Conservation (phyloP, 441 rosid species). For the Lepidium campestre region DNA sequence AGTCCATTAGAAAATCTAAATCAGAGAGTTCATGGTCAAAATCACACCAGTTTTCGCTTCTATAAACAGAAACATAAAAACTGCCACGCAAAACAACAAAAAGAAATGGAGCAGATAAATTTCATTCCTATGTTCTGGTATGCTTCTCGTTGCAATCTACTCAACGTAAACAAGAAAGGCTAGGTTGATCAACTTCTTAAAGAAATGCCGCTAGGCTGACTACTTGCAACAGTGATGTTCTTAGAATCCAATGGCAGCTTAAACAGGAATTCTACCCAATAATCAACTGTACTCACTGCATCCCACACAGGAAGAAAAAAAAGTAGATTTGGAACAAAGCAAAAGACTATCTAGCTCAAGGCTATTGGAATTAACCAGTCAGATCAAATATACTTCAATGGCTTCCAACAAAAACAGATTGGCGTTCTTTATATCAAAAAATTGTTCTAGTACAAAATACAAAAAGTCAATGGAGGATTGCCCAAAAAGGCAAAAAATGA, state of each 20-base stretch:
- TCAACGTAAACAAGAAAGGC: background rate
- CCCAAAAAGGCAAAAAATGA: background rate
- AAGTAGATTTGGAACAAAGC: background rate
- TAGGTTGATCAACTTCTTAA: background rate
- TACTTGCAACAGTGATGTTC: background rate
- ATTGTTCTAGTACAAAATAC: background rate
- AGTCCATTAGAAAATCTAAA: slow-evolving; percentile 48
- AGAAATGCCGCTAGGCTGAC: background rate
- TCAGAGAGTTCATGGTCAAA: slow-evolving; percentile 17
- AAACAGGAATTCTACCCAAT: background rate
- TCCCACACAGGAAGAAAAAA: background rate
- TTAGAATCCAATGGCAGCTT: background rate
- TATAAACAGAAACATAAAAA: background rate
- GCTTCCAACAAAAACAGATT: background rate
- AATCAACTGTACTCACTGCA: background rate
- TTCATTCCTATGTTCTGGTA: background rate
- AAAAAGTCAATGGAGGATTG: slow-evolving; percentile 23
- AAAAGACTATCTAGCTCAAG: background rate
- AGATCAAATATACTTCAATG: background rate
- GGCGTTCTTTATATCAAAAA: background rate
- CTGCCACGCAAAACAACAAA: background rate
- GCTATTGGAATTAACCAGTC: background rate
- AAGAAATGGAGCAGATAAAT: background rate
- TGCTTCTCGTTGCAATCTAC: background rate
- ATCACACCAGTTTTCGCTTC: background rate